Evolutionary conservation across 345 rosid genomes (phyloP).

Genomic region (Aethionema arabicum): DNA sequence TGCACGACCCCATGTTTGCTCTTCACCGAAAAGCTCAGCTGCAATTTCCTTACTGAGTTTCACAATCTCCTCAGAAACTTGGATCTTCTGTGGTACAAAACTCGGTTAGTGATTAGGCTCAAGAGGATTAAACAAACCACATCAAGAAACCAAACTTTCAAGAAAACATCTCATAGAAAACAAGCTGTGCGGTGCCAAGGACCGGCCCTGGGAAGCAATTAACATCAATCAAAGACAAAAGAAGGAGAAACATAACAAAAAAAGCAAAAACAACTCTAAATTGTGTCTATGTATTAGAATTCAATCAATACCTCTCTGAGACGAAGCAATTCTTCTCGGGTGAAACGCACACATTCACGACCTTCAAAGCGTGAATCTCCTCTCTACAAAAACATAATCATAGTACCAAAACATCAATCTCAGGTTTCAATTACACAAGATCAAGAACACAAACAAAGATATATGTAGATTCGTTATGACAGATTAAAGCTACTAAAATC

Average conservation of each 20-base stretch:
- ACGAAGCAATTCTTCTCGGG: conserved; percentile 59
- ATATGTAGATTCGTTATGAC: conserved; percentile 17
- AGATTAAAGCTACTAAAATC: not conserved
- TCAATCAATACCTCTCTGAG: conserved; percentile 48
- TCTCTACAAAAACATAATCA: conserved; percentile 21
- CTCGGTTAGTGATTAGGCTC: conserved; percentile 4
- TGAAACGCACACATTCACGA: conserved; percentile 49
- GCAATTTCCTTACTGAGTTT: conserved; percentile 55
- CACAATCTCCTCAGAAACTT: conserved; percentile 50
- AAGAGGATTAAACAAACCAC: not conserved
- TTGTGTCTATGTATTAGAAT: not conserved
- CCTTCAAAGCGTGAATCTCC: conserved; percentile 46
- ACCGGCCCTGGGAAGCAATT: too few relatives aligned
- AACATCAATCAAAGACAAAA: not conserved
- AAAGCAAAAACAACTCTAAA: not conserved
- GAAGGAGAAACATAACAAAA: not conserved
- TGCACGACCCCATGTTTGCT: conserved; percentile 51
- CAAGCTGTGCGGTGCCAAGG: too few relatives aligned
- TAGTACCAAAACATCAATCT: not conserved
- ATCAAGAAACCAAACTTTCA: too few relatives aligned
- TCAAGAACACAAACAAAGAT: not conserved
- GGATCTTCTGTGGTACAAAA: conserved; percentile 28
- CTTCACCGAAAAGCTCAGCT: conserved; percentile 56
- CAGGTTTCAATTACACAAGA: conserved; percentile 14
- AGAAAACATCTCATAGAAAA: too few relatives aligned